These are phyloP conservation scores for Coniochaeta sp. DNA, from an alignment of 2,329 filamentous ascomycete genomes.

Conservation along the genomic window DNA sequence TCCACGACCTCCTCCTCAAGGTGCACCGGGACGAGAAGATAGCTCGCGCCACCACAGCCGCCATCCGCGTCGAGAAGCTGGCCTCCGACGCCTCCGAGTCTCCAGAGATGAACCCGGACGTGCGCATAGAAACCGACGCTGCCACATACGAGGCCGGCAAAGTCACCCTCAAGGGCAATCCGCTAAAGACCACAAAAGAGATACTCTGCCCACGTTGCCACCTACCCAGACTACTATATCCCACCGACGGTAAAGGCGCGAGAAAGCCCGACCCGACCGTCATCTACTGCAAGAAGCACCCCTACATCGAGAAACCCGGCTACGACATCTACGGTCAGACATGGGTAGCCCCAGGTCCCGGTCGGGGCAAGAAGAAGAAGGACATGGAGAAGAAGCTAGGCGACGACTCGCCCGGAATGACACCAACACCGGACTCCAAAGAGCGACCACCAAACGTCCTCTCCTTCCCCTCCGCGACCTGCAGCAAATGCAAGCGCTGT, in stretches of 20 bases:
- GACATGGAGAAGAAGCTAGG: conserved; percentile 45
- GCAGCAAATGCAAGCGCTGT: conserved; percentile 60
- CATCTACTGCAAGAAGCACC: conserved; percentile 72
- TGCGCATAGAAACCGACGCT: conserved; percentile 57
- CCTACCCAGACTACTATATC: conserved; percentile 64
- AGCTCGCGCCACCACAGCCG: conserved; percentile 57
- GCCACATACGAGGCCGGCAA: conserved; percentile 63
- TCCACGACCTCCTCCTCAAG: conserved; percentile 67
- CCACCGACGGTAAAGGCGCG: conserved; percentile 62
- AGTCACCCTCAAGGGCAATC: conserved; percentile 63
- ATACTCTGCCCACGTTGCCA: conserved; percentile 69
- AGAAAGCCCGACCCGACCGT: conserved; percentile 57
- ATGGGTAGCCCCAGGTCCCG: conserved; percentile 64
- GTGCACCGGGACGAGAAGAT: conserved; percentile 74
- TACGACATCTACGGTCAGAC: conserved; percentile 79
- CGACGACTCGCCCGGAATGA: conserved; percentile 32
- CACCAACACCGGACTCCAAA: conserved; percentile 28
- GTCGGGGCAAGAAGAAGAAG: conserved; percentile 73
- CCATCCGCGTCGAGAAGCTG: conserved; percentile 57
- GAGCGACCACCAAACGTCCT: conserved; percentile 53
- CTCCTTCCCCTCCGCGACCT: conserved; percentile 58
- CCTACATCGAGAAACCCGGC: conserved; percentile 67
- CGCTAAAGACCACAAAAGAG: conserved; percentile 61
- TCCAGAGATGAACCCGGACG: conserved; percentile 45
- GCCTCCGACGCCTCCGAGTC: conserved; percentile 47